Percentiles rank a stretch among this genome's conserved stretches.
Conservation (phyloP, 148 eudicot genomes). For the Selenicereus undatus region DNA sequence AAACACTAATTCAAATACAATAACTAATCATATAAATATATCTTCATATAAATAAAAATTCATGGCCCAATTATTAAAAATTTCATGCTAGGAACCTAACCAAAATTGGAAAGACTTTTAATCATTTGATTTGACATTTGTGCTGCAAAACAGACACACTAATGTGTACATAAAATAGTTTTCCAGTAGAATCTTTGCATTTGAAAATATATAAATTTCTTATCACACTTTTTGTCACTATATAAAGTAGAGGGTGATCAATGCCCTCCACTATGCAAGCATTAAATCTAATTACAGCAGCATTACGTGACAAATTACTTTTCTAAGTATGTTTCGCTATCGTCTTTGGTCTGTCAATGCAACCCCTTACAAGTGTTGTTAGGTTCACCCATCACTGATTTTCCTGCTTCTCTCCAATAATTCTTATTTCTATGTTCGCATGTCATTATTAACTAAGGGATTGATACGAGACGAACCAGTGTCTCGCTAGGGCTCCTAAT, state of each 20-base stretch:
- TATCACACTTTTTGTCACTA: background rate
- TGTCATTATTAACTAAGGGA: too few relatives aligned
- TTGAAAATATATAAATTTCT: background rate
- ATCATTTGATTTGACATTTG: background rate
- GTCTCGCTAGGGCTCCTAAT: too few relatives aligned
- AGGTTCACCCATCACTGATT: background rate
- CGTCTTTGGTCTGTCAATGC: background rate
- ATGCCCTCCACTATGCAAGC: slow-evolving; percentile 4
- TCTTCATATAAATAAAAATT: too few relatives aligned
- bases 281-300: background rate
- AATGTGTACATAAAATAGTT: background rate
- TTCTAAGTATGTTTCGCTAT: background rate
- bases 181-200: background rate
- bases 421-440: background rate
- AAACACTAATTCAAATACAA: too few relatives aligned
- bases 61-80: too few relatives aligned
- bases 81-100: background rate
- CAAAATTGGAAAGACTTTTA: background rate
- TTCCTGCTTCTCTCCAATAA: background rate
- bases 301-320: background rate
- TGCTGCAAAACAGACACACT: background rate
- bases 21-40: too few relatives aligned
- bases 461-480: too few relatives aligned
- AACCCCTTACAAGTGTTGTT: background rate
- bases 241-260: background rate